Base-by-base conservation (phyloP, 345 rosid species). In the Lepidium africanum region DNA sequence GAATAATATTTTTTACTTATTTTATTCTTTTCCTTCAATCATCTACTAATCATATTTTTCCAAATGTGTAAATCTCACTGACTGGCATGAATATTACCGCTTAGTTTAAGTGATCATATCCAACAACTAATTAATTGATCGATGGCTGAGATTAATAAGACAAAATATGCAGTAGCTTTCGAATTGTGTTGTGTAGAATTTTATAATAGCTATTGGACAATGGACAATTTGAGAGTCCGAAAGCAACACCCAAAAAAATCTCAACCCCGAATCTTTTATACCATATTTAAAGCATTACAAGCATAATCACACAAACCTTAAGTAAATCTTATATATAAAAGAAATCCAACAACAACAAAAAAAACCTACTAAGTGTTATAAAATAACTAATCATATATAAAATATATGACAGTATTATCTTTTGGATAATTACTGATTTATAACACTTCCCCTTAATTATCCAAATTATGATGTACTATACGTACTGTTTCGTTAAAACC, bases 171-270 rank as follows among this genome's bases (percentile, higher is more conserved):
- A 62, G 74, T 68, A 54, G 65, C 74, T 68, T 35, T 74, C 65
- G 9, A 19, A 39, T 68, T 68, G 65, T 74, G 74, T 70, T 67
- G 74, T 61, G 64, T 9, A 46, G 74, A 74, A 67, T 54, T 68
- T 68, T 61, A 46, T 68, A 68, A 67, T 38, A 23, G 38, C 53
- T 53, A 61, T 68, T 61, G 52, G 65, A 62, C 58, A 74, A 38
- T 67, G 64, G 78, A 38, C 46, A 49, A 61, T 48, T 74, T 59
- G 38, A 62, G 59, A 45, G 30, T 74, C 27, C 55, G 74, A 74
- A 74, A 74, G 74, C 59, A 68, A 74, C 70, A 23, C 11, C 64
- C 65, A 21, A 23, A 68, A 7, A 46, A 15, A 37, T 62, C 8
- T 46, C 10, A 68, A 60, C 68, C 74, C 58, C 53, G 59, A 74